A percentile compares a stretch with the other conserved stretches of the same genome.
These are phyloP conservation scores for Sordariomycetes sp. DNA, from an alignment of 2,329 filamentous ascomycete genomes.

Conservation along the genomic window DNA sequence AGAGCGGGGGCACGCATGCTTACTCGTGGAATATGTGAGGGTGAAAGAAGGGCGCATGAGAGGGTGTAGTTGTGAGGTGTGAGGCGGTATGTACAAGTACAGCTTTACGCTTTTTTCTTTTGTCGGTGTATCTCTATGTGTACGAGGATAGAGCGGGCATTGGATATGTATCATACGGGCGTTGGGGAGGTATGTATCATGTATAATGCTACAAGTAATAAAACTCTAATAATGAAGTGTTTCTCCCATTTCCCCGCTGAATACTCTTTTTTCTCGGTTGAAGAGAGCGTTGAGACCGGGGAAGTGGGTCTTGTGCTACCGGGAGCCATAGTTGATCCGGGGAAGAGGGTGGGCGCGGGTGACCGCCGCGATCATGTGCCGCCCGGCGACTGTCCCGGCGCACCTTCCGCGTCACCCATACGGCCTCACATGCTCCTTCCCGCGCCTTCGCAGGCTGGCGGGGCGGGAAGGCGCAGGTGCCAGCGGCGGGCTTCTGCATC, in stretches of 20 bases:
- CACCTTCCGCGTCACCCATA: not conserved
- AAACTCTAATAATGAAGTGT: not conserved
- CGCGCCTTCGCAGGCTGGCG: not conserved
- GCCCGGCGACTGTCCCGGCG: not conserved
- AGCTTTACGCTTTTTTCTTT: not conserved
- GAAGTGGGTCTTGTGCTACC: not conserved
- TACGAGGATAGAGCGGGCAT: not conserved
- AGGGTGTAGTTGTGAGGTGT: not conserved
- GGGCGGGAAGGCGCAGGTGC: not conserved
- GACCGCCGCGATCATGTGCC: not conserved
- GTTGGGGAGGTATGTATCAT: not conserved
- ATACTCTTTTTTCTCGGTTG: not conserved
- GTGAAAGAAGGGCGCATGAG: not conserved
- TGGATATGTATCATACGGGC: not conserved
- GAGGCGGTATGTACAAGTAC: not conserved
- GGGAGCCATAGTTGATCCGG: not conserved
- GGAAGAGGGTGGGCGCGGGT: not conserved
- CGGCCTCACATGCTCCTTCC: not conserved
- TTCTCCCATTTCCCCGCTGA: not conserved
- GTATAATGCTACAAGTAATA: not conserved
- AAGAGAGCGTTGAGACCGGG: not conserved
- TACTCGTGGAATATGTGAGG: constrained; percentile 3
- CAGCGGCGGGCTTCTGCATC: too few relatives aligned
- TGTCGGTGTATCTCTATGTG: not conserved
- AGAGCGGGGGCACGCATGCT: not conserved